Percentiles rank a stretch among this genome's conserved stretches.
phyloP scores from a whole-genome alignment of 345 rosid genomes.

The Erodium maritimum region DNA sequence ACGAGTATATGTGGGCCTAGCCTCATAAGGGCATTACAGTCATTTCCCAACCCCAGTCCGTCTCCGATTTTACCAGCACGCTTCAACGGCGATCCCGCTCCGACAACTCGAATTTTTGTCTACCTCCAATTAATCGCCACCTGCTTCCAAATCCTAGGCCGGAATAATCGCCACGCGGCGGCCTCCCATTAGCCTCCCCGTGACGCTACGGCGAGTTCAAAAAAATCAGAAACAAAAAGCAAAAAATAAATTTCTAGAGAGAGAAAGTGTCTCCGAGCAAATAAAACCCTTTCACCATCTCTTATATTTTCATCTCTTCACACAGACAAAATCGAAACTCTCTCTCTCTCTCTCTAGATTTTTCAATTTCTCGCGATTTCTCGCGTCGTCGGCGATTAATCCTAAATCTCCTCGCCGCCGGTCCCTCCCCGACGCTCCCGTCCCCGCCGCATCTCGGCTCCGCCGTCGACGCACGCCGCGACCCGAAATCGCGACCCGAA shows the following conservation, averaged over 20 bases:
- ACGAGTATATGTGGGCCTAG: too few species aligned
- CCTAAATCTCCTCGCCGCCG: slow-evolving; percentile 20
- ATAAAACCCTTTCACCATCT: slow-evolving; percentile 12
- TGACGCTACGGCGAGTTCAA: neutral
- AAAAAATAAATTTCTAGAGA: too few species aligned
- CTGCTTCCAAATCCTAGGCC: neutral
- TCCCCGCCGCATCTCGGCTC: slow-evolving; percentile 8
- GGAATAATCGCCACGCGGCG: neutral
- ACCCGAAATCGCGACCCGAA: slow-evolving; percentile 6
- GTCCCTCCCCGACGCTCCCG: neutral
- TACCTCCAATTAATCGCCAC: neutral
- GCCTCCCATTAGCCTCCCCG: neutral
- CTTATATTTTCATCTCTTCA: slow-evolving; percentile 6
- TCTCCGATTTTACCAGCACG: neutral
- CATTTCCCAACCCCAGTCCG: too few species aligned
- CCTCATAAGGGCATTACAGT: too few species aligned
- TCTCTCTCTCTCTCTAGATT: slow-evolving; percentile 3
- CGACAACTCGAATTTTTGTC: neutral
- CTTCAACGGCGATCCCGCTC: neutral
- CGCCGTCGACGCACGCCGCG: slow-evolving; percentile 9
- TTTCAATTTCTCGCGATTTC: slow-evolving; percentile 5
- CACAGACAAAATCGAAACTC: neutral
- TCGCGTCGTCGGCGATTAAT: slow-evolving; percentile 47
- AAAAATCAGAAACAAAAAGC: too few species aligned
- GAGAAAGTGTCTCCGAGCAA: slow-evolving; percentile 10